Evolutionary conservation across 495 filamentous ascomycete genomes (phyloP).

Genomic region (Talaromyces thailandensis): DNA sequence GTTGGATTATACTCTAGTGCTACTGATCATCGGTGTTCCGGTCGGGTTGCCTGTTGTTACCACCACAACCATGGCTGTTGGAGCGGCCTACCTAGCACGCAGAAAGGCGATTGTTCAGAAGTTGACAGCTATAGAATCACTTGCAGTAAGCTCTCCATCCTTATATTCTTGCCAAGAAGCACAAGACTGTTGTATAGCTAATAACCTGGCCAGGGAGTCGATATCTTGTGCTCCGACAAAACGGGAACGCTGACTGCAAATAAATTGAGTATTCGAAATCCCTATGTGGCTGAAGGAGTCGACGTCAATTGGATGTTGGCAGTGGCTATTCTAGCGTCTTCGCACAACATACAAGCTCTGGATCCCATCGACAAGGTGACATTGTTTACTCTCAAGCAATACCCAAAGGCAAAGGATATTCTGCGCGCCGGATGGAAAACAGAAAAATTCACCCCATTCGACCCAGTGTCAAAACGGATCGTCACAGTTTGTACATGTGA

Average conservation of each 20-base stretch:
- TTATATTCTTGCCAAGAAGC: background rate
- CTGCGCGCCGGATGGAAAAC: constrained; percentile 58
- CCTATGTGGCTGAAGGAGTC: constrained; percentile 61
- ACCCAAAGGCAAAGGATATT: constrained; percentile 57
- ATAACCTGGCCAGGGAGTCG: constrained; percentile 54
- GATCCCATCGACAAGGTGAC: constrained; percentile 71
- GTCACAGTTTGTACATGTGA: constrained; percentile 52
- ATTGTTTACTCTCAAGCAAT: constrained; percentile 55
- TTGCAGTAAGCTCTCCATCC: constrained; percentile 47
- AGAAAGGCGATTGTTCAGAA: constrained; percentile 97
- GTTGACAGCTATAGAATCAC: constrained; percentile 86
- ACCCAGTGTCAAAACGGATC: constrained; percentile 68
- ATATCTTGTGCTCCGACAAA: constrained; percentile 97
- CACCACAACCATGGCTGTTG: constrained; percentile 94
- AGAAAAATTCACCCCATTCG: constrained; percentile 62
- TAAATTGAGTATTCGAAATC: constrained; percentile 61
- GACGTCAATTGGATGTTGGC: constrained; percentile 73
- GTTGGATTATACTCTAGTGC: constrained; percentile 60
- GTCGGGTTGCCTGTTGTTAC: constrained; percentile 95
- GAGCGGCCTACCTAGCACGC: constrained; percentile 86
- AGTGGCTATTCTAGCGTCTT: constrained; percentile 61
- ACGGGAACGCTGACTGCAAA: constrained; percentile 65
- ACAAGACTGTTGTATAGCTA: constrained; percentile 1
- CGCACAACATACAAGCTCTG: constrained; percentile 62
- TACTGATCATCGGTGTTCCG: constrained; percentile 89